phyloP scores from a whole-genome alignment of 1,284 basidiomycete genomes.

The Takashimella koratensis region DNA sequence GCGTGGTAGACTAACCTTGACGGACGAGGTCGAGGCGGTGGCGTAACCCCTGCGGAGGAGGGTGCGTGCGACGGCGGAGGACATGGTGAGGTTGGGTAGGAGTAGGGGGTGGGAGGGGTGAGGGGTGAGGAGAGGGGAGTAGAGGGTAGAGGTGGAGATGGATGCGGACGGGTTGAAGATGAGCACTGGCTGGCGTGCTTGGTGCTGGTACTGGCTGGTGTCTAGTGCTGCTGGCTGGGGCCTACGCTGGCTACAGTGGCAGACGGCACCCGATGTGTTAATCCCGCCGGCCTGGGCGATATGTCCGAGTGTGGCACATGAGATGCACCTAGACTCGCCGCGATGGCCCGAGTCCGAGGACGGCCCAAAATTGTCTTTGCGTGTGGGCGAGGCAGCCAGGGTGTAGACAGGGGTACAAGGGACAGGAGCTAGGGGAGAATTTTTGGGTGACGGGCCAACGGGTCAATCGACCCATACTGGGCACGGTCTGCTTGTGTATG shows the following conservation, averaged over 20 bases:
- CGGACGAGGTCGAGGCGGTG: slow-evolving; percentile 31
- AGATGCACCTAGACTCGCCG: too few species aligned
- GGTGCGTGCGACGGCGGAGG: slow-evolving; percentile 37
- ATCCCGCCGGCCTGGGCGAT: not conserved
- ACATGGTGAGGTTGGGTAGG: slow-evolving; percentile 36
- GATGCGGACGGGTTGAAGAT: slow-evolving; percentile 2
- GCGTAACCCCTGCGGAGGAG: slow-evolving; percentile 47
- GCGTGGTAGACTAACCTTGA: slow-evolving; percentile 49
- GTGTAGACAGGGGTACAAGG: too few species aligned
- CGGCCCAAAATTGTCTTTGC: too few species aligned
- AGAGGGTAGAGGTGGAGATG: slow-evolving; percentile 9
- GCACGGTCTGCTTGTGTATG: too few species aligned
- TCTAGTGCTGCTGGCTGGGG: not conserved
- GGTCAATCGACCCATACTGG: too few species aligned
- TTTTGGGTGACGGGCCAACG: too few species aligned
- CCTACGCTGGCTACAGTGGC: slow-evolving; percentile 2
- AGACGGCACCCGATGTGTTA: not conserved
- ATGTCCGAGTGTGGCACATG: not conserved
- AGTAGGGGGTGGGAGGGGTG: slow-evolving; percentile 8
- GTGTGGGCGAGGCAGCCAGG: too few species aligned
- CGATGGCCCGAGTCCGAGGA: too few species aligned
- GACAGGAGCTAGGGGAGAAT: too few species aligned
- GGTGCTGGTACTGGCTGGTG: too few species aligned
- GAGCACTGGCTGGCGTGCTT: too few species aligned
- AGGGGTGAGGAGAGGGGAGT: slow-evolving; percentile 4